A percentile compares a stretch with the other conserved stretches of the same genome.
These are phyloP conservation scores for Sporisorium sorghi DNA, from an alignment of 1,284 basidiomycete species.

Conservation along the genomic window DNA sequence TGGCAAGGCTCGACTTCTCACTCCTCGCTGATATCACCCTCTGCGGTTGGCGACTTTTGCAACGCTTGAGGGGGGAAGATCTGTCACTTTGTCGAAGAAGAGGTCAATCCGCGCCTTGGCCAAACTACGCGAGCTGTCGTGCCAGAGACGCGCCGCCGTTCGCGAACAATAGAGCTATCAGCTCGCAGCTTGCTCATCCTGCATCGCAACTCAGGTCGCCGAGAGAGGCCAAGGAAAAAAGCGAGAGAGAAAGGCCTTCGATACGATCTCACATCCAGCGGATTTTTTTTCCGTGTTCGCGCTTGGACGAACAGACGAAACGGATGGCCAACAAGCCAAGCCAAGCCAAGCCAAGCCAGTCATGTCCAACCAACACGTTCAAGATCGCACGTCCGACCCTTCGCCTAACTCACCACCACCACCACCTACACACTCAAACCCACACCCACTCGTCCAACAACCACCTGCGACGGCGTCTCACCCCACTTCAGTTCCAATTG, in stretches of 20 bases:
- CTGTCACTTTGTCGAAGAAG: neutral
- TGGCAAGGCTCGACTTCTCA: too few species aligned
- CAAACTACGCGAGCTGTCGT: neutral
- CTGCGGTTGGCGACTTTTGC: neutral
- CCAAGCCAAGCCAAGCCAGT: conserved; percentile 27
- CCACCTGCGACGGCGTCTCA: too few species aligned
- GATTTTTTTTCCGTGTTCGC: neutral
- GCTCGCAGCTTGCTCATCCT: neutral
- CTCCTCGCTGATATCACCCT: neutral
- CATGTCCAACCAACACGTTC: conserved; percentile 24
- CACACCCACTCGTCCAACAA: neutral
- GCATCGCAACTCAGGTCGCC: neutral
- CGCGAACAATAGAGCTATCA: conserved; percentile 3
- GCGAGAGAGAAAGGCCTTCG: neutral
- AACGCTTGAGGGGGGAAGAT: neutral
- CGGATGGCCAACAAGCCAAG: conserved; percentile 9
- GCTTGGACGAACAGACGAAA: conserved; percentile 9
- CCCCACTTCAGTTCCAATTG: too few species aligned
- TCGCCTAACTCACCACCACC: conserved; percentile 30
- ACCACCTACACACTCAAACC: conserved; percentile 18
- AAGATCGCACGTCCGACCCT: conserved; percentile 24
- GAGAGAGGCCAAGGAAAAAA: neutral
- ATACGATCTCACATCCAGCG: conserved; percentile 33
- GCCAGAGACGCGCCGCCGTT: neutral
- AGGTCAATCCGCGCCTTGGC: neutral